Conservation (phyloP, 306 rosid species). For the Fragaria vesca region DNA sequence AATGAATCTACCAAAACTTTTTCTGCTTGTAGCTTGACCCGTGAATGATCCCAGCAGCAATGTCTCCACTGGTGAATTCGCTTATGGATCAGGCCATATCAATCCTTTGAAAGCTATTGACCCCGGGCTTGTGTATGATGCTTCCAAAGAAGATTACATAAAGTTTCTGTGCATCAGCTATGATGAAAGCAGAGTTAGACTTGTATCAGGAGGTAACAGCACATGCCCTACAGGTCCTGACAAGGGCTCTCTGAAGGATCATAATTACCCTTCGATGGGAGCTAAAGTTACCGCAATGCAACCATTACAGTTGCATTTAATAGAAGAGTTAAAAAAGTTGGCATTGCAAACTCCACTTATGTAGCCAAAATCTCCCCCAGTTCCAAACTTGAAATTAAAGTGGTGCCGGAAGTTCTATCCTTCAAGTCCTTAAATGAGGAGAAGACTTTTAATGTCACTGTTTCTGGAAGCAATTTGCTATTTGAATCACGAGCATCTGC, state of each 20-base stretch:
- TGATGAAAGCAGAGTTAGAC: constrained; percentile 1
- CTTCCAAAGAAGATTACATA: constrained; percentile 26
- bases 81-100: constrained; percentile 35
- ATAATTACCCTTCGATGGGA: constrained; percentile 34
- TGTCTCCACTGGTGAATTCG: constrained; percentile 22
- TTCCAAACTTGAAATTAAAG: constrained; percentile 13
- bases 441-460: constrained; percentile 29
- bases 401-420: constrained; percentile 29
- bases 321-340: constrained; percentile 42
- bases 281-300: constrained; percentile 7
- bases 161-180: constrained; percentile 24
- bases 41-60: constrained; percentile 9
- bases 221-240: neutral
- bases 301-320: constrained; percentile 5
- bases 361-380: constrained; percentile 7
- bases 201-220: constrained; percentile 19
- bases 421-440: constrained; percentile 19
- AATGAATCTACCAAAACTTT: too few relatives aligned
- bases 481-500: neutral
- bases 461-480: constrained; percentile 7
- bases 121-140: constrained; percentile 41
- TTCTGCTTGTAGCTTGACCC: constrained; percentile 6
- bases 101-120: constrained; percentile 26
- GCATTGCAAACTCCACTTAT: constrained; percentile 28
- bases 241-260: constrained; percentile 18